Conservation (phyloP, 129 eudicot species). For the Ambrosia trifida region DNA sequence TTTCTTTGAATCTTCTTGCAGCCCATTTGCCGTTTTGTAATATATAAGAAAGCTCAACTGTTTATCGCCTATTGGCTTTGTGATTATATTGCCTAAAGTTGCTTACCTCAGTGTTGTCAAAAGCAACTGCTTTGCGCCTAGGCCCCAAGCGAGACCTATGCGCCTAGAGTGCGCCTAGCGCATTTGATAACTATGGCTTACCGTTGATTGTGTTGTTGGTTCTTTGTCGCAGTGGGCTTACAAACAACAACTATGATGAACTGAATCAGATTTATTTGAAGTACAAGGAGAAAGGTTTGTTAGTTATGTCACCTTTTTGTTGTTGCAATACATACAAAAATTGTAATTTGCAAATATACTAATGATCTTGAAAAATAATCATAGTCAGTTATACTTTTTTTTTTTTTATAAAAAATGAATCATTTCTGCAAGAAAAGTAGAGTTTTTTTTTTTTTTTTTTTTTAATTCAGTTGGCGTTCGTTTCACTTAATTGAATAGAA, state of each 20-base stretch:
- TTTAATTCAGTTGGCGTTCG: not conserved
- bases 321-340: not conserved
- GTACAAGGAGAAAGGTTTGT: constrained; percentile 83
- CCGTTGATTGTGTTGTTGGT: constrained; percentile 14
- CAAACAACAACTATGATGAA: constrained; percentile 85
- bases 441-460: not conserved
- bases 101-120: no score
- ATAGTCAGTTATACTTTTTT: not conserved
- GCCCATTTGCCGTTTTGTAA: not conserved
- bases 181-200: no score
- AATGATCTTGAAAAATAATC: not conserved
- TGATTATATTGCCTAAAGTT: not conserved
- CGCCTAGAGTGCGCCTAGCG: no score
- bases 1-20: not conserved
- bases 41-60: not conserved
- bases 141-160: no score
- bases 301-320: not conserved
- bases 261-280: constrained; percentile 67
- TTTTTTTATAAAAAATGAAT: not conserved
- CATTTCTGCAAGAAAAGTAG: not conserved
- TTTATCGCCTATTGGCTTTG: not conserved
- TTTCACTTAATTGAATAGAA: no score
- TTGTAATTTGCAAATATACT: not conserved
- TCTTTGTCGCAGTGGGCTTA: constrained; percentile 69
- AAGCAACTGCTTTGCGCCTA: no score